Evolutionary conservation across 2,329 filamentous ascomycete species (phyloP).

Genomic region (Fusarium humuli): DNA sequence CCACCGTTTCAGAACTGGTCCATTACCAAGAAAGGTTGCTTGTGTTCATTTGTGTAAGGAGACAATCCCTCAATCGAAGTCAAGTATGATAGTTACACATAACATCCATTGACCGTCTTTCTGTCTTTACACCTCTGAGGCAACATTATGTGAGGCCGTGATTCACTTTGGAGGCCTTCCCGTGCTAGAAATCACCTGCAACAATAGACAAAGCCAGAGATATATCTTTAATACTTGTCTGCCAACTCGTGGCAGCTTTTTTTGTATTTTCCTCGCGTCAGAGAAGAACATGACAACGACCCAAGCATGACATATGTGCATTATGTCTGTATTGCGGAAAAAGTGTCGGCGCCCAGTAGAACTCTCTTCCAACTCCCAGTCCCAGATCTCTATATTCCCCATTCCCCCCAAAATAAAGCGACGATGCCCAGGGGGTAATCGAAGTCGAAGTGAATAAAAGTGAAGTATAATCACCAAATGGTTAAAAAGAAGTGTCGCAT

Average conservation of each 20-base stretch:
- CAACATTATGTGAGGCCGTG: not conserved
- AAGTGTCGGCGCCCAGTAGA: constrained; percentile 44
- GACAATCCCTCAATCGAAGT: constrained; percentile 7
- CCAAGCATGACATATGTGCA: constrained; percentile 34
- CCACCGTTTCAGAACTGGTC: constrained; percentile 5
- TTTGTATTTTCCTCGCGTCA: constrained; percentile 33
- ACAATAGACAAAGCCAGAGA: not conserved
- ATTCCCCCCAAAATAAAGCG: constrained; percentile 39
- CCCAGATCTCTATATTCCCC: constrained; percentile 44
- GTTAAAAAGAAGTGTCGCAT: constrained; percentile 32
- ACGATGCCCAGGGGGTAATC: constrained; percentile 29
- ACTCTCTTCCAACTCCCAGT: constrained; percentile 49
- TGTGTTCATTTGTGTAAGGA: constrained; percentile 17
- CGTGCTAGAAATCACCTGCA: not conserved
- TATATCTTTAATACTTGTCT: constrained; percentile 7
- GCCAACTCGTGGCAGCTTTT: constrained; percentile 16
- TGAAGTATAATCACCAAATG: constrained; percentile 37
- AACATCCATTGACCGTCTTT: constrained; percentile 12
- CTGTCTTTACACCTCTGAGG: not conserved
- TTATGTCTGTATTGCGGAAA: constrained; percentile 32
- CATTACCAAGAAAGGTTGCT: constrained; percentile 15
- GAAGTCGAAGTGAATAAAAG: constrained; percentile 38
- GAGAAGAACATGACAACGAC: constrained; percentile 32
- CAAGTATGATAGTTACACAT: constrained; percentile 20
- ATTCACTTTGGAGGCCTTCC: not conserved